Evolutionary conservation across 2,329 filamentous ascomycete species (phyloP).

Genomic region (Aspergillus fumigatiaffinis): DNA sequence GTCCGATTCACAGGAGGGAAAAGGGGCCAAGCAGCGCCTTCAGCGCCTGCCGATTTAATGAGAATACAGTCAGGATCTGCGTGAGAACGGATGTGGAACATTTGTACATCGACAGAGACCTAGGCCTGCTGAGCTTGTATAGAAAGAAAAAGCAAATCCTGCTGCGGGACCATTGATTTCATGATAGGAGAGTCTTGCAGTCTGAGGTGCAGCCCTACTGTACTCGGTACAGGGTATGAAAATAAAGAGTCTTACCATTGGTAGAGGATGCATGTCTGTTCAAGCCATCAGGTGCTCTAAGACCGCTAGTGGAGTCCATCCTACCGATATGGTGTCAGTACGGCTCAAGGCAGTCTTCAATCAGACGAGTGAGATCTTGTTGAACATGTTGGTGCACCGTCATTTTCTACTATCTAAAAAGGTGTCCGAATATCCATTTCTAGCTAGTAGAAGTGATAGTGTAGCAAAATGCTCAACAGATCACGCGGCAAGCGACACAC

Average conservation of each 20-base stretch:
- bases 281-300: not conserved
- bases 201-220: not conserved
- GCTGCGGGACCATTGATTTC: not conserved
- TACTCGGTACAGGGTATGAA: not conserved
- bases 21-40: not conserved
- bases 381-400: too few species aligned
- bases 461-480: not conserved
- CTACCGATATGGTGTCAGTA: not conserved
- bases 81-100: not conserved
- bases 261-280: not conserved
- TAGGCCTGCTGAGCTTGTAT: not conserved
- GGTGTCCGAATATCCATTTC: too few species aligned
- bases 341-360: not conserved
- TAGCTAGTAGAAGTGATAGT: too few species aligned
- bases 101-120: not conserved
- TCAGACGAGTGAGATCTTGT: not conserved
- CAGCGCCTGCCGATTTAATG: not conserved
- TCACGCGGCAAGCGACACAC: not conserved
- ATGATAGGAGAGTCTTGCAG: not conserved
- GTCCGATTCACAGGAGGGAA: constrained; percentile 8
- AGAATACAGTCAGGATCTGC: constrained; percentile 2
- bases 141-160: not conserved
- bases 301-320: not conserved
- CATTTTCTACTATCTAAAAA: too few species aligned
- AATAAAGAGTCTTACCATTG: not conserved